Percentiles rank a stretch among this genome's conserved stretches.
phyloP scores from a whole-genome alignment of 2,329 filamentous ascomycete genomes.

The Beauveria brongniartii region DNA sequence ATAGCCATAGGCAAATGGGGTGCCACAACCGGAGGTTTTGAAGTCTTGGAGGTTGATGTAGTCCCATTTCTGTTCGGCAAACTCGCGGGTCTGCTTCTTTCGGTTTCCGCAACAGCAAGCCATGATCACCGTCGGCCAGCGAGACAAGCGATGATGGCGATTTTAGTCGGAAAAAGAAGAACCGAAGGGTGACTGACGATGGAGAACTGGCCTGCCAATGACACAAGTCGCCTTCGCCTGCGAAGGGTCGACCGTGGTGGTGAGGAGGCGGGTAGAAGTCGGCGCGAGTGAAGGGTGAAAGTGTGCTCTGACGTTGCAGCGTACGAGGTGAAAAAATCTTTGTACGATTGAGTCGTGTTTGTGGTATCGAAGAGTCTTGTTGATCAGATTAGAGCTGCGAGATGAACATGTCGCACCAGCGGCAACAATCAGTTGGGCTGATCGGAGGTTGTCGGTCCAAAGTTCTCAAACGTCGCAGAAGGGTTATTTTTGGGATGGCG shows the following conservation, averaged over 20 bases:
- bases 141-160: neutral
- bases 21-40: slow-evolving; percentile 69
- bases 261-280: neutral
- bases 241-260: slow-evolving; percentile 9
- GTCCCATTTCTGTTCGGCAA: slow-evolving; percentile 87
- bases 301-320: neutral
- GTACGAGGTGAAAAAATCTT: neutral
- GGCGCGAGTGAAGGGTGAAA: neutral
- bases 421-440: neutral
- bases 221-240: slow-evolving; percentile 26
- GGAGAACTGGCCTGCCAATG: slow-evolving; percentile 31
- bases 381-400: neutral
- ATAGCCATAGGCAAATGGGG: slow-evolving; percentile 73
- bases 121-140: slow-evolving; percentile 34
- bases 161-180: neutral
- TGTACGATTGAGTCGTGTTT: slow-evolving; percentile 14
- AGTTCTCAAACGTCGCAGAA: neutral
- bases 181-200: slow-evolving; percentile 9
- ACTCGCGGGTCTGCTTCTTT: slow-evolving; percentile 54
- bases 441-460: neutral
- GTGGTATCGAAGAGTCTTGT: neutral
- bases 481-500: neutral
- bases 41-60: slow-evolving; percentile 77
- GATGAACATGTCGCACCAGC: neutral
- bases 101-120: slow-evolving; percentile 51